Evolutionary conservation across 1,284 basidiomycete species (phyloP).

Genomic region (Ustilago trichophora): DNA sequence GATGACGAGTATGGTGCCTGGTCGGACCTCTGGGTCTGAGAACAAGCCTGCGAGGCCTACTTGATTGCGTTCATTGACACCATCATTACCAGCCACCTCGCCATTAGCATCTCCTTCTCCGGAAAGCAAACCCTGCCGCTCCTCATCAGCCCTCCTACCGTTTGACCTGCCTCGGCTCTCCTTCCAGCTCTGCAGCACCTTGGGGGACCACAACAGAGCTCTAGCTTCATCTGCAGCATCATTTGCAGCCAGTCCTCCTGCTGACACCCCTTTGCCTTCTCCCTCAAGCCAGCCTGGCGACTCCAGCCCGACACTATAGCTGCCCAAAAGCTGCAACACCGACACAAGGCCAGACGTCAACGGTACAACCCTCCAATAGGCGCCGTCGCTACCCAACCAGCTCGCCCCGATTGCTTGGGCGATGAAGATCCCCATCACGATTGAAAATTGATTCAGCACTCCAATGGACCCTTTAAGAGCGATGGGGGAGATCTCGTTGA

Average conservation of each 20-base stretch:
- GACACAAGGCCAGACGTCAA: slow-evolving; percentile 59
- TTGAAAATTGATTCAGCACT: slow-evolving; percentile 76
- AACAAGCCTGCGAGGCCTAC: slow-evolving; percentile 24
- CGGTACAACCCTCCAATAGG: slow-evolving; percentile 67
- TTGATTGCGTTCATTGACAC: too few relatives aligned
- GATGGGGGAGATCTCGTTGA: slow-evolving; percentile 81
- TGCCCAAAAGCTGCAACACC: slow-evolving; percentile 64
- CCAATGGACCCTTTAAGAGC: slow-evolving; percentile 77
- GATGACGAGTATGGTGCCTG: slow-evolving; percentile 48
- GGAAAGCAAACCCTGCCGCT: slow-evolving; percentile 30
- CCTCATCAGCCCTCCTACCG: slow-evolving; percentile 11
- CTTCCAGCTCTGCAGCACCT: slow-evolving; percentile 34
- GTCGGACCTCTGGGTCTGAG: slow-evolving; percentile 26
- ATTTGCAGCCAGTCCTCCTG: neutral
- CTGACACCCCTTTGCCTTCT: slow-evolving; percentile 14
- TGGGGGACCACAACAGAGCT: slow-evolving; percentile 33
- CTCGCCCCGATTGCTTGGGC: slow-evolving; percentile 68
- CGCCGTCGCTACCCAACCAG: slow-evolving; percentile 35
- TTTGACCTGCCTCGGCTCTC: neutral
- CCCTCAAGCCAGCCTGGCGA: slow-evolving; percentile 57
- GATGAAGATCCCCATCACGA: slow-evolving; percentile 63
- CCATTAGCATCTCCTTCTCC: too few relatives aligned
- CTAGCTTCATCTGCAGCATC: slow-evolving; percentile 31
- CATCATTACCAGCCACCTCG: slow-evolving; percentile 20
- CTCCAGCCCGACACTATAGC: slow-evolving; percentile 45